Conservation (phyloP, 345 rosid species). For the Clarkia xantiana region DNA sequence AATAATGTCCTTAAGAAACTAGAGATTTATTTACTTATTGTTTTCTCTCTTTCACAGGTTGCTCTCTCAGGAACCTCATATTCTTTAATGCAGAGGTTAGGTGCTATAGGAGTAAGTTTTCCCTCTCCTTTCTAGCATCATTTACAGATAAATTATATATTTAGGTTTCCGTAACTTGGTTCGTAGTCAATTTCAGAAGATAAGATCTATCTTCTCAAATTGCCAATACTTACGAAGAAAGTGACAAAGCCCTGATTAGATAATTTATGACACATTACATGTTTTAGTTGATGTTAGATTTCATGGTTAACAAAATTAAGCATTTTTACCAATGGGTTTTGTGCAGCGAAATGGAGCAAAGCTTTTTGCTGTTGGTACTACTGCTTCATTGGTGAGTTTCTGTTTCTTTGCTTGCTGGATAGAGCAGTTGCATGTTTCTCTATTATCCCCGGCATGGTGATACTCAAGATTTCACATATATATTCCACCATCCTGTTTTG, state of each 20-base stretch:
- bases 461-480: too few species aligned
- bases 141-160: too few species aligned
- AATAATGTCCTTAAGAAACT: neutral
- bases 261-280: too few species aligned
- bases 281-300: too few species aligned
- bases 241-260: too few species aligned
- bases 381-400: constrained; percentile 66
- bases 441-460: too few species aligned
- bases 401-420: neutral
- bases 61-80: constrained; percentile 85
- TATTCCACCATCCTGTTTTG: too few species aligned
- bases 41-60: constrained; percentile 29
- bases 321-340: neutral
- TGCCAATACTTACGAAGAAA: too few species aligned
- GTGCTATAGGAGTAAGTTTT: constrained; percentile 63
- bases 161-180: neutral
- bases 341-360: constrained; percentile 87
- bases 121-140: neutral
- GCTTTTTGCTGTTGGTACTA: constrained; percentile 87
- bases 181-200: neutral
- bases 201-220: neutral
- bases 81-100: constrained; percentile 72
- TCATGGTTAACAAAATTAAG: neutral
- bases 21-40: constrained; percentile 5
- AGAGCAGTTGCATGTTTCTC: too few species aligned